Evolutionary conservation across 1,284 basidiomycete species (phyloP).

Genomic region (Takashimella koratensis): DNA sequence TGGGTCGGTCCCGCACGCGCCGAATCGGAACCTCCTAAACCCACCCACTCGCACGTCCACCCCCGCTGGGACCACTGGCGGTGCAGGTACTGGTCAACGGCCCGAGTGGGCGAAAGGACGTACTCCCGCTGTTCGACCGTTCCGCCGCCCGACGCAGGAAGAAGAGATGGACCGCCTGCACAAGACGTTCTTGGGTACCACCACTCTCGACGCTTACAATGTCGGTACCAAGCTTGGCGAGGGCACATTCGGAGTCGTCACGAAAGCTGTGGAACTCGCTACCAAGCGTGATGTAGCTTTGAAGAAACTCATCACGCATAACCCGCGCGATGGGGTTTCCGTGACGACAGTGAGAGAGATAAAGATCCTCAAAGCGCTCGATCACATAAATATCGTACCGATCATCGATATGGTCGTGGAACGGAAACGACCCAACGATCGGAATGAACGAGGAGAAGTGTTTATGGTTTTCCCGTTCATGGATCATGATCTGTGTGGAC

Average conservation of each 20-base stretch:
- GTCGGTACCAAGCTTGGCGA: conserved; percentile 83
- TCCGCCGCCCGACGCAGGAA: conserved; percentile 55
- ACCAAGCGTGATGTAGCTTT: conserved; percentile 73
- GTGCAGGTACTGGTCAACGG: conserved; percentile 5
- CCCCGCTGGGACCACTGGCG: conserved; percentile 2
- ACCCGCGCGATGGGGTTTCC: conserved; percentile 86
- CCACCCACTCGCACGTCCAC: conserved; percentile 27
- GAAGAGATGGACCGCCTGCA: conserved; percentile 66
- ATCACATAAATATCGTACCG: conserved; percentile 80
- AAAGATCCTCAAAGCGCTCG: conserved; percentile 87
- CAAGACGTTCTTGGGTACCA: conserved; percentile 69
- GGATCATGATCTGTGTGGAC: conserved; percentile 96
- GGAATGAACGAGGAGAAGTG: conserved; percentile 53
- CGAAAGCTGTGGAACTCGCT: conserved; percentile 68
- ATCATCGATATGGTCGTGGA: conserved; percentile 83
- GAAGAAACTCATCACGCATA: conserved; percentile 81
- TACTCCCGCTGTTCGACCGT: conserved; percentile 19
- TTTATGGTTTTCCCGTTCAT: conserved; percentile 99
- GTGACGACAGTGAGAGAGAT: conserved; percentile 98
- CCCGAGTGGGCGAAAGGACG: conserved; percentile 2
- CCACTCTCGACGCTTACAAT: conserved; percentile 71
- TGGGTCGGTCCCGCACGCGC: conserved; percentile 42
- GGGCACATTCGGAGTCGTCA: conserved; percentile 92
- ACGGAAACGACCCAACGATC: conserved; percentile 30
- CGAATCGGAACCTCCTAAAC: conserved; percentile 34